Percentiles rank a stretch among this genome's conserved stretches.
Evolutionary conservation across 1,139 yeast genomes (phyloP).

Genomic region (Yamadazyma membranifaciens): DNA sequence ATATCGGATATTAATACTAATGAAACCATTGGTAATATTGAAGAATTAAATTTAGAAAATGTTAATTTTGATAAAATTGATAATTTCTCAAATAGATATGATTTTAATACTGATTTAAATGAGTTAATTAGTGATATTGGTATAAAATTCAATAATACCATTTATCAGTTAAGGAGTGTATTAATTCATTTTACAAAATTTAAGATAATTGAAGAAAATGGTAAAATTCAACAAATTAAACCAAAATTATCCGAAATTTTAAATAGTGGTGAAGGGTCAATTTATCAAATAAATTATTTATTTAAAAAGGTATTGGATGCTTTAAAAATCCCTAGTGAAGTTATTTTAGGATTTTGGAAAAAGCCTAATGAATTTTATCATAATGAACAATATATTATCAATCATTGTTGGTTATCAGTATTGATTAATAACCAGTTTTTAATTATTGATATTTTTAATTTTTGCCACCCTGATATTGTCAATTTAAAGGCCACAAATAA

Average conservation of each 20-base stretch:
- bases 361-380: slow-evolving; percentile 63
- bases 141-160: slow-evolving; percentile 36
- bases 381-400: slow-evolving; percentile 55
- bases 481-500: slow-evolving; percentile 20
- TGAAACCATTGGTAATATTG: slow-evolving; percentile 30
- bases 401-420: slow-evolving; percentile 89
- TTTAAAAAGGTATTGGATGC: slow-evolving; percentile 73
- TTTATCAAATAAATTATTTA: slow-evolving; percentile 74
- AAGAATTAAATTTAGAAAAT: slow-evolving; percentile 11
- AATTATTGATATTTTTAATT: slow-evolving; percentile 58
- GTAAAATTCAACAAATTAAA: slow-evolving; percentile 38
- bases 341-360: slow-evolving; percentile 81
- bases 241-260: slow-evolving; percentile 42
- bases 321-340: slow-evolving; percentile 69
- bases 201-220: slow-evolving; percentile 36
- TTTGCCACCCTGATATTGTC: slow-evolving; percentile 36
- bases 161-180: slow-evolving; percentile 39
- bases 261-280: slow-evolving; percentile 45
- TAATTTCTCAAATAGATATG: slow-evolving; percentile 32
- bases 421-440: slow-evolving; percentile 74
- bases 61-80: slow-evolving; percentile 29
- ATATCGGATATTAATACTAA: slow-evolving; percentile 51
- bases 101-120: slow-evolving; percentile 33
- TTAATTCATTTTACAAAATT: slow-evolving; percentile 42
- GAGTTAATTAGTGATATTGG: slow-evolving; percentile 47